Evolutionary conservation across 768 basidiomycete genomes (phyloP).

Genomic region (Leccinellum rugosiceps): DNA sequence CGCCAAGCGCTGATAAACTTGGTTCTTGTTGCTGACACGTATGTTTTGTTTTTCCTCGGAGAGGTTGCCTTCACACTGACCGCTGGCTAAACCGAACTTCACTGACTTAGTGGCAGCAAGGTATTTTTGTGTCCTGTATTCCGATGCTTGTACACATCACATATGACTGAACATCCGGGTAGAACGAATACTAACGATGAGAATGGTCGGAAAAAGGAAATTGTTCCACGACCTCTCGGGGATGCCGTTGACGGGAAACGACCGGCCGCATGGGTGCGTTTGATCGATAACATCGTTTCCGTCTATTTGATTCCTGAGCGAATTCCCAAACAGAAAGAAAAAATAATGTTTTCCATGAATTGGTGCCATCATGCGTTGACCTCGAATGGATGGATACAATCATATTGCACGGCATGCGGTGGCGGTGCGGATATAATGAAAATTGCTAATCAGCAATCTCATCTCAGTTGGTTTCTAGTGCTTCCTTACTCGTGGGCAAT

Average conservation of each 20-base stretch:
- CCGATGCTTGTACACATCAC: neutral
- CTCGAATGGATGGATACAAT: slow-evolving; percentile 17
- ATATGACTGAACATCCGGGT: neutral
- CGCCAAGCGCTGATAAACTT: slow-evolving; percentile 9
- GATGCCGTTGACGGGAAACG: slow-evolving; percentile 11
- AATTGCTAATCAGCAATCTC: slow-evolving; percentile 23
- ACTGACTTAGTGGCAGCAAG: slow-evolving; percentile 3
- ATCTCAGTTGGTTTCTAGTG: slow-evolving; percentile 27
- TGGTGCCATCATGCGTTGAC: slow-evolving; percentile 21
- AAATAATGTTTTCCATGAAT: slow-evolving; percentile 15
- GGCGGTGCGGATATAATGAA: slow-evolving; percentile 30
- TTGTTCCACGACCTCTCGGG: slow-evolving; percentile 17
- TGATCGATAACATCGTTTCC: slow-evolving; percentile 3
- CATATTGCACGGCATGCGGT: slow-evolving; percentile 25
- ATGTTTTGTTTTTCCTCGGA: slow-evolving; percentile 5
- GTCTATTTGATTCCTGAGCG: neutral
- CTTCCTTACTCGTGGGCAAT: slow-evolving; percentile 25
- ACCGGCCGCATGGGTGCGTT: slow-evolving; percentile 6
- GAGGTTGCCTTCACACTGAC: neutral
- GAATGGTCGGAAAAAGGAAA: neutral
- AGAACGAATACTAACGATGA: slow-evolving; percentile 5
- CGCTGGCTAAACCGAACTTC: slow-evolving; percentile 3
- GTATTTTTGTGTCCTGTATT: slow-evolving; percentile 4
- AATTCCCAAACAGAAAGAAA: neutral
- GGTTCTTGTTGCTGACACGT: neutral